Percentiles rank a stretch among this genome's conserved stretches.
Evolutionary conservation across 2,329 filamentous ascomycete species (phyloP).

Genomic region (Ascomycota sp.): DNA sequence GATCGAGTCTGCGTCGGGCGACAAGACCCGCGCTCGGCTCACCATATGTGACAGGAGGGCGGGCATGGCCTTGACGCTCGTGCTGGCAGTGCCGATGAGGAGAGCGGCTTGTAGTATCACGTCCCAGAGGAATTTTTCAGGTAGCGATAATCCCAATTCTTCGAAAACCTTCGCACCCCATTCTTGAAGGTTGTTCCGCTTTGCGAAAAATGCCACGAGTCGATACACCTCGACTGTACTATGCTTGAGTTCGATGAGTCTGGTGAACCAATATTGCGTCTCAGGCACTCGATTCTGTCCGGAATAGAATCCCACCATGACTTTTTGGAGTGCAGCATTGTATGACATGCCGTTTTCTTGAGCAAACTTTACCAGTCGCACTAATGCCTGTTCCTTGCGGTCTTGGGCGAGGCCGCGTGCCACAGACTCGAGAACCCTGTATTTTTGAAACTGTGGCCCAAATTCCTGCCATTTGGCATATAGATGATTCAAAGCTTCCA

Average conservation of each 20-base stretch:
- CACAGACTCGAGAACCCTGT: constrained; percentile 10
- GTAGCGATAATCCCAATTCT: constrained; percentile 23
- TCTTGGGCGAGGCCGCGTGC: constrained; percentile 39
- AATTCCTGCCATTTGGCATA: constrained; percentile 10
- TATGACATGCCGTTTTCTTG: constrained; percentile 24
- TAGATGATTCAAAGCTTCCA: constrained; percentile 28
- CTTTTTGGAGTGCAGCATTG: constrained; percentile 23
- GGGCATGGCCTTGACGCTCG: constrained; percentile 31
- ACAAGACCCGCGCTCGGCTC: constrained; percentile 25
- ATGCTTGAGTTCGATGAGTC: too few relatives aligned
- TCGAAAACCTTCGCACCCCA: constrained; percentile 44
- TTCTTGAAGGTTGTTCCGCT: constrained; percentile 34
- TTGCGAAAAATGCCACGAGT: constrained; percentile 24
- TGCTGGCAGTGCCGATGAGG: constrained; percentile 28
- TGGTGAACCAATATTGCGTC: constrained; percentile 21
- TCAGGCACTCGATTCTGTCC: constrained; percentile 32
- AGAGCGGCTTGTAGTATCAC: constrained; percentile 54
- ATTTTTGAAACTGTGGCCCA: constrained; percentile 1
- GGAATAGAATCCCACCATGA: constrained; percentile 44
- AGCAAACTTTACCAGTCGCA: constrained; percentile 32
- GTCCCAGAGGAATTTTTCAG: constrained; percentile 43
- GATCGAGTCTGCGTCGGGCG: constrained; percentile 50
- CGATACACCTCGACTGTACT: too few relatives aligned
- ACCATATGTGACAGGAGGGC: constrained; percentile 54
- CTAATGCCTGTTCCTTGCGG: constrained; percentile 34